Evolutionary conservation across 2,329 filamentous ascomycete genomes (phyloP).

Genomic region (Cercospora berteroae): DNA sequence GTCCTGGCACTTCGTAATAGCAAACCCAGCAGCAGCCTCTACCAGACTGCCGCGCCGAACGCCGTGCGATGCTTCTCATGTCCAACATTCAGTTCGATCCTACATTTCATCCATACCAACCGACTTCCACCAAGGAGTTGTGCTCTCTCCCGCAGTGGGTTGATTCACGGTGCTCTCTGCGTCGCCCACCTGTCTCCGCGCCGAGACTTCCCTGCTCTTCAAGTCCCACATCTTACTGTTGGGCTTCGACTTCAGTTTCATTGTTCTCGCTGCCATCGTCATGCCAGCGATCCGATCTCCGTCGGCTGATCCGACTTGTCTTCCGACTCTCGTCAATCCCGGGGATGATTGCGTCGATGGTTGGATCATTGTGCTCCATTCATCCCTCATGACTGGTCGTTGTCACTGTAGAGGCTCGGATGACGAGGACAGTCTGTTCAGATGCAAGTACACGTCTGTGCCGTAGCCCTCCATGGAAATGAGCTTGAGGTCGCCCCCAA

Average conservation of each 20-base stretch:
- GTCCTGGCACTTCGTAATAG: not conserved
- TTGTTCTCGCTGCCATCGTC: constrained; percentile 48
- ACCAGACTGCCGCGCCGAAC: not conserved
- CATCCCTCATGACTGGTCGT: constrained; percentile 84
- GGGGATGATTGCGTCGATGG: constrained; percentile 44
- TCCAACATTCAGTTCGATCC: not conserved
- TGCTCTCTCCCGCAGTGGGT: constrained; percentile 31
- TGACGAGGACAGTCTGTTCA: constrained; percentile 91
- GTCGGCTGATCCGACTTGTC: constrained; percentile 25
- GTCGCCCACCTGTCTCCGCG: constrained; percentile 87
- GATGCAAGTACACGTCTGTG: constrained; percentile 95
- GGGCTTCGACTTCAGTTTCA: constrained; percentile 63
- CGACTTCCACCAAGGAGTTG: constrained; percentile 47
- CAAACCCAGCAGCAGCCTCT: not conserved
- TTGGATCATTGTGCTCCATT: constrained; percentile 41
- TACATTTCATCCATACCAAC: constrained; percentile 47
- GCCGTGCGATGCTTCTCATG: constrained; percentile 2
- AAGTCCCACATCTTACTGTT: constrained; percentile 46
- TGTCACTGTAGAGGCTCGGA: constrained; percentile 94
- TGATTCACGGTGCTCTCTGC: constrained; percentile 71
- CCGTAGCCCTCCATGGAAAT: constrained; percentile 99
- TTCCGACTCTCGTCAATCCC: constrained; percentile 49
- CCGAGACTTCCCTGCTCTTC: constrained; percentile 64
- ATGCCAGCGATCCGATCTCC: constrained; percentile 49
- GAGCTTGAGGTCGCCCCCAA: constrained; percentile 92